Evolutionary conservation across 2,329 filamentous ascomycete genomes (phyloP), one percentile per base, ranked within the genome.

Genomic region (Elsinoe necatrix): DNA sequence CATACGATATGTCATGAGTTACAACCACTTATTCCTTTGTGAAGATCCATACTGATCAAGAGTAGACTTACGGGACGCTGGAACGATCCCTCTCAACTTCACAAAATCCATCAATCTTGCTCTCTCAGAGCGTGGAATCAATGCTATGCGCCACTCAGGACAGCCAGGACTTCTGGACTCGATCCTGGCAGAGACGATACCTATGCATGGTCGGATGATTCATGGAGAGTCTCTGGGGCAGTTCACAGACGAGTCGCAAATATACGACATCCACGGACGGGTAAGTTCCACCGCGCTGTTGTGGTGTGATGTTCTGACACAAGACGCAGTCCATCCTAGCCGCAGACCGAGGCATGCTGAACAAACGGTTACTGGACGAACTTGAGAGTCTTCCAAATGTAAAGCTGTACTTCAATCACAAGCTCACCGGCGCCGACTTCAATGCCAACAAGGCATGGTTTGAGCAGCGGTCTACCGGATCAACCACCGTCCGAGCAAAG

Each of bases 81-180:
- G 82, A 1, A 95, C 88, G 0, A 83, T 84, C 27, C 91, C 92
- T 2, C 78, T 97, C 60, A 96, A 96, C 72, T 96, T 96, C 68
- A 95, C 91, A 59, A 95, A 90, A 70, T 97, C 93, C n/a, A 98
- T 98, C 76, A 98, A 98, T 68, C 75, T 98, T 56, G 92, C 93
- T 20, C 77, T 98, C 0, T 97, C 93, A 0, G 91, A 97, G 69
- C 84, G 93, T 58, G 93, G 93, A 29, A 91, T 97, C 69, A 87
- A 93, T 69, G 88, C 92, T 20, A 85, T 98, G 72, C 80, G 81
- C 54, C 77, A 87, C 63, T 82, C 87, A 1, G 81, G 82, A 23
- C 80, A 84, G 29, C 73, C 81, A 2, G 79, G 77, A 2, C 79
- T 97, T 34, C 75, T 95, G 29, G 79, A 91, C 11, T 78, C 83